Percentiles rank a stretch among this genome's conserved stretches.
phyloP scores from a whole-genome alignment of 306 rosid species.

The Fragaria nilgerrensis region DNA sequence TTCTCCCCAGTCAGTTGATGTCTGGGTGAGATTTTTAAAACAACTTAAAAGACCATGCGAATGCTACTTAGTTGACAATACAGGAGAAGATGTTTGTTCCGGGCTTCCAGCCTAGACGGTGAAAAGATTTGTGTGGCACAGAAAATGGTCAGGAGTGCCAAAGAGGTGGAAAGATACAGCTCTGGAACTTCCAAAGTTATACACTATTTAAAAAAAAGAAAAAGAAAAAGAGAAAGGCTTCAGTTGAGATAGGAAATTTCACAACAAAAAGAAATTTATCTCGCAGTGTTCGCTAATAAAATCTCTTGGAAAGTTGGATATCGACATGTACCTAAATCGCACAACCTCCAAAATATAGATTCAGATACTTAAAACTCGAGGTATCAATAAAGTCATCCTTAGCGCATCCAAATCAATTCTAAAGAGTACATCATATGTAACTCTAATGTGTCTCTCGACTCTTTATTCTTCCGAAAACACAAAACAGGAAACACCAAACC shows the following conservation, averaged over 20 bases:
- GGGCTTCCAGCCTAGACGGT: background rate
- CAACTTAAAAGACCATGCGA: background rate
- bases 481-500: background rate
- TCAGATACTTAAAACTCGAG: background rate
- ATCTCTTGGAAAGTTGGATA: background rate
- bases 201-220: background rate
- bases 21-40: background rate
- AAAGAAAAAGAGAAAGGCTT: background rate
- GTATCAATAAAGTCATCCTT: background rate
- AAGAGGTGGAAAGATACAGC: background rate
- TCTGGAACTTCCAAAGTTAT: background rate
- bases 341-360: background rate
- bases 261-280: background rate
- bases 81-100: background rate
- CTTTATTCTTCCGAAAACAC: background rate
- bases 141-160: background rate
- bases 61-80: background rate
- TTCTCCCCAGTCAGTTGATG: background rate
- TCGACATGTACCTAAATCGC: background rate
- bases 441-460: background rate
- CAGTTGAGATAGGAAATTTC: background rate
- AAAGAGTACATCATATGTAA: background rate
- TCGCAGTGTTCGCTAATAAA: background rate
- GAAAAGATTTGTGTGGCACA: background rate
- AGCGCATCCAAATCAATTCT: background rate